phyloP scores from a whole-genome alignment of 129 eudicot species.

The sunflower (Helianthus annuus) region HanXRQr2.0-SUNRISE NC_035441.2:24869211-24869710 shows the following conservation, averaged over 20 bases:
- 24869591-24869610: background rate
- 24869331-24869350: slow-evolving; percentile 94
- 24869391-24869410: slow-evolving; percentile 72
- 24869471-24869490: background rate
- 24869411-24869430: slow-evolving; percentile 95
- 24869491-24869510: background rate
- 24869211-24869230: background rate
- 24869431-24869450: slow-evolving; percentile 48
- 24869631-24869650: background rate
- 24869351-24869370: slow-evolving; percentile 95
- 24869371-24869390: slow-evolving; percentile 91
- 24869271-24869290: slow-evolving; percentile 67
- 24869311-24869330: slow-evolving; percentile 97
- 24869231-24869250: background rate
- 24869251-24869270: slow-evolving; percentile 14
- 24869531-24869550: background rate
- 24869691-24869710: background rate
- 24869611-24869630: background rate
- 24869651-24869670: background rate
- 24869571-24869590: background rate
- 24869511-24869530: background rate
- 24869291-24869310: slow-evolving; percentile 93
- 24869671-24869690: background rate
- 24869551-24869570: background rate
- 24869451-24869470: background rate